Evolutionary conservation across 495 filamentous ascomycete genomes (phyloP), one percentile per base, ranked within the genome.

Genomic region (Lasiosphaeria ovina): DNA sequence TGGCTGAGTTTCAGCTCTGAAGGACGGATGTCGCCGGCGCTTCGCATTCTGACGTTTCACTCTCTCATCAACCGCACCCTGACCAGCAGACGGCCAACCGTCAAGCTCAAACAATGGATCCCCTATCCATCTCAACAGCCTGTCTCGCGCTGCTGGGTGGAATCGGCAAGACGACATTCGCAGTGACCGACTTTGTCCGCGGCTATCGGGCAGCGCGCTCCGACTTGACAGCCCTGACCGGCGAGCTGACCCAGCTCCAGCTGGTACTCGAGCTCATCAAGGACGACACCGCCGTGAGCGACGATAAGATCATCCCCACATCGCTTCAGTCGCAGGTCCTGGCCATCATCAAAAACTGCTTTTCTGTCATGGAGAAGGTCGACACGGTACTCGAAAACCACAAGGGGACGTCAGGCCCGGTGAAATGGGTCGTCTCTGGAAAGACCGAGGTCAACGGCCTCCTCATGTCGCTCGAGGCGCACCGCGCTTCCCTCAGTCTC

Each of bases 381-480:
- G 57, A 70, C 51, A 10, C 54, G 9, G 49, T 58, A 16, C 61
- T 72, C 6, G 35, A 59, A 9, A 68, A 64, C 11, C 35, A 65
- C 59, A 52, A 54, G 9, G 60, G 57, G 7, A 54, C 32, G 16
- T 33, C 51, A 4, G 49, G 61, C 35, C 53, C 53, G 6, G 64
- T 57, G 11, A 60, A 62, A 48, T 69, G 64, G 68, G 57, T 55
- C 3, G 14, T 42, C 0, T 36, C 32, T 34, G 68, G 66, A 11
- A 67, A 70, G 50, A 45, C 57, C 3, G 64, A 69, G 32, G 57
- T 67, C 11, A 54, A 48, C 12, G 63, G 62, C 40, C 57, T 72
- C 35, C 62, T 56, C 55, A 61, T 55, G 48, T 65, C 61, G 16
- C 61, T 72, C 31, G 66, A 72, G 55, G 68, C 70, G 10, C 62